Conservation (phyloP, 257 asterid genomes). For the Nicotiana paniculata region DNA sequence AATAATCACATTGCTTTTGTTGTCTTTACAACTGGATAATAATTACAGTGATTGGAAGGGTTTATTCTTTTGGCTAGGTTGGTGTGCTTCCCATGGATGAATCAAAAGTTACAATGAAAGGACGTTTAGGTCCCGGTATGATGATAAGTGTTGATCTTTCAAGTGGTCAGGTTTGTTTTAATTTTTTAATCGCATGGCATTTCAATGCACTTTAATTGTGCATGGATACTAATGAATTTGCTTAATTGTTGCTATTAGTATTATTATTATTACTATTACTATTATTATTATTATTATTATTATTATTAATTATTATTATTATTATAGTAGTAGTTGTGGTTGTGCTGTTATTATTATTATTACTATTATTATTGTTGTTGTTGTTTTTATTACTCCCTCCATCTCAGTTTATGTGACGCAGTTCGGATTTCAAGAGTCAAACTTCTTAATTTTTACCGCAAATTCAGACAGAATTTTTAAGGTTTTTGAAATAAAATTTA, state of each 20-base stretch:
- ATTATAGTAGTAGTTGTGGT: background rate
- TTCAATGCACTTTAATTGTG: background rate
- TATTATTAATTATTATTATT: background rate
- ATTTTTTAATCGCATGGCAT: background rate
- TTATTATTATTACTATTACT: background rate
- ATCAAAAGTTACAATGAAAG: constrained; percentile 88
- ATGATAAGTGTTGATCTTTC: constrained; percentile 87
- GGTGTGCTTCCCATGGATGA: constrained; percentile 93
- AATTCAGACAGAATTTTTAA: no score
- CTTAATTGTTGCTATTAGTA: background rate
- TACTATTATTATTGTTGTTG: background rate
- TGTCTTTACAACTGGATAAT: background rate
- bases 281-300: background rate
- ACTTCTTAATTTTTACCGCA: no score
- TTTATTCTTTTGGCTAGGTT: constrained; percentile 47
- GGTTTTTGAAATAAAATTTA: no score
- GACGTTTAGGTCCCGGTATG: constrained; percentile 99
- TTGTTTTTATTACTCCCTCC: no score
- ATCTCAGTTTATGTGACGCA: no score
- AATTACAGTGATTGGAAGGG: background rate
- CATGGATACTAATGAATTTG: background rate
- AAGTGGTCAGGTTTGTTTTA: constrained; percentile 78
- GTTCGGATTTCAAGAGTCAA: no score
- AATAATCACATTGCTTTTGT: background rate
- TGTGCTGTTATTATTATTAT: background rate